Percentiles rank a stretch among this genome's conserved stretches.
Evolutionary conservation across 2,329 filamentous ascomycete species (phyloP).

Genomic region (Beauveria australis): DNA sequence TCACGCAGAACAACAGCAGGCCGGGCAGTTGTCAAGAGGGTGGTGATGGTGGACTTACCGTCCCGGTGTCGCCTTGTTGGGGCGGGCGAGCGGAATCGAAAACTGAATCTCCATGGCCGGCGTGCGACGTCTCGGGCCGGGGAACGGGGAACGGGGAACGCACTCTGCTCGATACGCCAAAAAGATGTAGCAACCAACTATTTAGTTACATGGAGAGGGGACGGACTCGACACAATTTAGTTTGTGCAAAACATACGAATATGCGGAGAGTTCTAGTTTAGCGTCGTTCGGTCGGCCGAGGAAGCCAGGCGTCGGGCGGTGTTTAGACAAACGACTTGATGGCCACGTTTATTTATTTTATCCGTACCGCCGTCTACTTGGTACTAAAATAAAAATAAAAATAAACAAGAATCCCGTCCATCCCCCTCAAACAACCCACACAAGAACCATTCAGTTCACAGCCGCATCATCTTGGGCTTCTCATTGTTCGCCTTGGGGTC

Average conservation of each 20-base stretch:
- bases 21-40: background rate
- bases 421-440: no score
- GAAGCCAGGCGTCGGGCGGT: no score
- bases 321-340: no score
- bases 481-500: background rate
- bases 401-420: no score
- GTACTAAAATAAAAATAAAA: no score
- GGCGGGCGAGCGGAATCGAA: constrained; percentile 13
- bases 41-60: constrained; percentile 4
- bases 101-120: constrained; percentile 31
- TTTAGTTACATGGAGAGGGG: background rate
- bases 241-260: background rate
- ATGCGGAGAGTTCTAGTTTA: background rate
- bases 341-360: background rate
- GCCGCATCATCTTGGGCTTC: no score
- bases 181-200: background rate
- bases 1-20: no score
- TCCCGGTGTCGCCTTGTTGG: constrained; percentile 6
- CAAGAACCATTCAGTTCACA: no score
- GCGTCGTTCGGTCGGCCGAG: constrained; percentile 6
- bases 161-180: background rate
- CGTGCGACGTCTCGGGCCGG: background rate
- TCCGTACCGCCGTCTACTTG: no score
- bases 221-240: background rate
- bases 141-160: background rate